These are phyloP conservation scores for Tinospora cordifolia DNA, from an alignment of 164 flowering plant genomes.

Conservation along the genomic window DNA sequence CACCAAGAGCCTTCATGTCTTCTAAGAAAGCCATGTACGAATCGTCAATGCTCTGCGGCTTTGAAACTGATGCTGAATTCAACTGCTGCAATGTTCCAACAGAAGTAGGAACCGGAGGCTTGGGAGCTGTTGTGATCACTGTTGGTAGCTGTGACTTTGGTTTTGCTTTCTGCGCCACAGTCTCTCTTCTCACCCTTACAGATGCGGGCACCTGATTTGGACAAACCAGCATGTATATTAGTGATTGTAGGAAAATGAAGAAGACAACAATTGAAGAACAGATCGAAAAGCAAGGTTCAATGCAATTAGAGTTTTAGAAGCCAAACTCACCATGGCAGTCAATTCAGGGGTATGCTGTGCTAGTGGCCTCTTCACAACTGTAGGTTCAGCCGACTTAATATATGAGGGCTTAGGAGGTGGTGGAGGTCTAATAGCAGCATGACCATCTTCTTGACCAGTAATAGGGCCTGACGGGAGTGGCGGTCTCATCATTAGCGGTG, in stretches of 20 bases:
- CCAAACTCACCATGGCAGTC: constrained; percentile 80
- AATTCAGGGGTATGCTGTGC: constrained; percentile 99
- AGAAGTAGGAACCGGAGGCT: constrained; percentile 33
- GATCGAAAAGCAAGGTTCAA: background rate
- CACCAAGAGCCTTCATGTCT: constrained; percentile 98
- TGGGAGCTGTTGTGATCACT: constrained; percentile 18
- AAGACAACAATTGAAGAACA: background rate
- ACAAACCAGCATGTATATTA: background rate
- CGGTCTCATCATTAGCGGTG: constrained; percentile 75
- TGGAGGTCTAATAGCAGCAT: constrained; percentile 26
- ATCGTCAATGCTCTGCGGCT: constrained; percentile 77
- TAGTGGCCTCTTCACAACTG: constrained; percentile 95
- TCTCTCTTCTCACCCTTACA: constrained; percentile 92
- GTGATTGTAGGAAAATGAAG: too few species aligned
- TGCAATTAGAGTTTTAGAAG: background rate
- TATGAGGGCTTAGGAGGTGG: constrained; percentile 80
- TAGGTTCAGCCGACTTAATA: constrained; percentile 92
- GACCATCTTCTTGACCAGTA: constrained; percentile 41
- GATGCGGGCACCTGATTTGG: constrained; percentile 84
- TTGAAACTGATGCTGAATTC: constrained; percentile 45
- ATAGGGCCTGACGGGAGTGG: constrained; percentile 84
- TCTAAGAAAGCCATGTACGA: constrained; percentile 88
- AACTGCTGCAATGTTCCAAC: constrained; percentile 31
- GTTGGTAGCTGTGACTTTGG: constrained; percentile 41
- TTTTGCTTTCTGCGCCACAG: constrained; percentile 57